phyloP scores from a whole-genome alignment of 495 filamentous ascomycete genomes.

The Tuber borchii region DNA sequence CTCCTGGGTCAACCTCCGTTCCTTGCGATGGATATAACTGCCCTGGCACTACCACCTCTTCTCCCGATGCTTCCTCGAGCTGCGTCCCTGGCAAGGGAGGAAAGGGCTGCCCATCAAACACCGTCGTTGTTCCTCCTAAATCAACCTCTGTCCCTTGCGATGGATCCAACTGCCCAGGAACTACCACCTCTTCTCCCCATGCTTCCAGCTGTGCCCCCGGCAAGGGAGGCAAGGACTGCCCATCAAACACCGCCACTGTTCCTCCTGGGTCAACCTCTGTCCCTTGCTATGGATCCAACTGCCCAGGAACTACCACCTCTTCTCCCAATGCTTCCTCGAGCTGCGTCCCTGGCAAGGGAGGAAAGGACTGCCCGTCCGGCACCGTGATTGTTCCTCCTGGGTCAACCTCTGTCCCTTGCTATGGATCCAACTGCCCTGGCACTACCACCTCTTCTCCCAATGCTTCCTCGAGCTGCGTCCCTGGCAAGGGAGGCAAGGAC shows the following conservation, averaged over 20 bases:
- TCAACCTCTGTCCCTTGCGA: too few relatives aligned
- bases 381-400: slow-evolving; percentile 14
- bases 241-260: too few relatives aligned
- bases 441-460: slow-evolving; percentile 6
- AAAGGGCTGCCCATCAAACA: too few relatives aligned
- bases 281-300: neutral
- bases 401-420: neutral
- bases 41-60: neutral
- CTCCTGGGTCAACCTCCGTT: slow-evolving; percentile 3
- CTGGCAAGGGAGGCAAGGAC: too few relatives aligned
- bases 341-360: neutral
- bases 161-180: neutral
- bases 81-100: slow-evolving; percentile 19
- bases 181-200: slow-evolving; percentile 16
- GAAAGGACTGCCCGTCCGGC: neutral
- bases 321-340: neutral
- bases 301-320: neutral
- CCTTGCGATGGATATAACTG: neutral
- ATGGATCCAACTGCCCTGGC: neutral
- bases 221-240: neutral
- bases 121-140: too few relatives aligned
- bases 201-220: slow-evolving; percentile 23
- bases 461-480: slow-evolving; percentile 10
- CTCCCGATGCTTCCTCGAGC: slow-evolving; percentile 7
- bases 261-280: too few relatives aligned